Base-by-base conservation (phyloP, 495 filamentous ascomycete species). In the Talaromyces stipitatus region DNA sequence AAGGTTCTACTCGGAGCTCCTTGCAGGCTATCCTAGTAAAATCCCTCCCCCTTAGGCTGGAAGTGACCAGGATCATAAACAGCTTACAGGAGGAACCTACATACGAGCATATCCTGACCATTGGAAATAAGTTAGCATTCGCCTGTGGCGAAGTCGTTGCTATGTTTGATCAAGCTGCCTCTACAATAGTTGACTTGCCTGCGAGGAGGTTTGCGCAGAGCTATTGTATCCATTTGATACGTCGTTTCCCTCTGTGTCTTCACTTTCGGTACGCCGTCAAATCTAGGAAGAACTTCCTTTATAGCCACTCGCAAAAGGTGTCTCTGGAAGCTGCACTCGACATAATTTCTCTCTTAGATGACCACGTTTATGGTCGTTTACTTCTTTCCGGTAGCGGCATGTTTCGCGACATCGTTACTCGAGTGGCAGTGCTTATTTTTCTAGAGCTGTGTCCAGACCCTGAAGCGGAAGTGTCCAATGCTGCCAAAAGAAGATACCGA, bases 301-400 rank as follows among this genome's bases (percentile, higher is more conserved):
- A 74, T 62, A 71, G 72, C 58, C 76, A 74, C 59, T 82, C 79
- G 2, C 71, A 64, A 8, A 80, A 75, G 57, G 65, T 68, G 2
- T 66, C 68, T 28, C 63, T 82, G 1, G 78, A 80, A 11, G 60
- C 67, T 23, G 65, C 73, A 1, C 58, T 76, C 18, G 68, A 72
- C 11, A 62, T 81, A 8, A 54, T 79, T 9, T 71, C 75, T 2
- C 68, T 71, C 6, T 64, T 74, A 16, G 66, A 73, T 2, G 70
- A 75, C 46, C 62, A 70, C 6, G 53, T 62, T 4, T 82, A 77
- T 62, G 52, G 61, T 23, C 70, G 65, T 6, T 57, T 82, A 0
- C 67, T 78, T 45, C 45, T 66, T 18, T 66, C 62, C 7, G 74
- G 78, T 1, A 73, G 76, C 6, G 78, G 77, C 6, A 66, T 82